Conservation (phyloP, 257 asterid species). For the Ajuga chamaepitys region DNA sequence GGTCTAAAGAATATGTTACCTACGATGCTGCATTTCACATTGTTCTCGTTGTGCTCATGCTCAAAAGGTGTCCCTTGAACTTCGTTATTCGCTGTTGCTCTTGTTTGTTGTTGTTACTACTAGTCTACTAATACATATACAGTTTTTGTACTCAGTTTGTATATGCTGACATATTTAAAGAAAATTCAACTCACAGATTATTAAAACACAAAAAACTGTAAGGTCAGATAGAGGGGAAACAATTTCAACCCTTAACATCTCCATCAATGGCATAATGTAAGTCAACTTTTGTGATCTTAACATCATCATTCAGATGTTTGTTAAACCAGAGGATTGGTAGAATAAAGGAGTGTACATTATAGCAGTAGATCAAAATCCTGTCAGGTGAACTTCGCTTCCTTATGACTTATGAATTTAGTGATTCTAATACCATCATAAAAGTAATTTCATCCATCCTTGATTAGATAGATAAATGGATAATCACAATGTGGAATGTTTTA, state of each 20-base stretch:
- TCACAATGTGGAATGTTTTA: neutral
- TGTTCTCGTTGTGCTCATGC: neutral
- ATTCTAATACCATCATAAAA: neutral
- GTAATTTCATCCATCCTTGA: neutral
- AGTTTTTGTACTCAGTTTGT: neutral
- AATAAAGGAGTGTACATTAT: constrained; percentile 7
- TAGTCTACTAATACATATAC: no score
- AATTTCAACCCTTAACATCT: neutral
- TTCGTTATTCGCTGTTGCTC: neutral
- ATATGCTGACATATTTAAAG: neutral
- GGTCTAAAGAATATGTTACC: neutral
- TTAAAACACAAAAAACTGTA: neutral
- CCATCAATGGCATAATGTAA: neutral
- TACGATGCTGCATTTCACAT: no score
- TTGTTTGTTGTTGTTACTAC: neutral
- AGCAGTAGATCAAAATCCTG: neutral
- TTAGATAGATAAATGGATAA: neutral
- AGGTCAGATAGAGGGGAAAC: neutral
- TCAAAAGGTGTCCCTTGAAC: neutral
- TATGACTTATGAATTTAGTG: neutral
- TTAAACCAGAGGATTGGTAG: neutral
- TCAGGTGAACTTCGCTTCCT: neutral
- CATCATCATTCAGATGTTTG: neutral
- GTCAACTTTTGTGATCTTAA: neutral
- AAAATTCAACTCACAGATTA: neutral